A percentile compares a stretch with the other conserved stretches of the same genome.
Conservation (phyloP, 352 stramenopile species). For the Phytophthora uliginosa region DNA sequence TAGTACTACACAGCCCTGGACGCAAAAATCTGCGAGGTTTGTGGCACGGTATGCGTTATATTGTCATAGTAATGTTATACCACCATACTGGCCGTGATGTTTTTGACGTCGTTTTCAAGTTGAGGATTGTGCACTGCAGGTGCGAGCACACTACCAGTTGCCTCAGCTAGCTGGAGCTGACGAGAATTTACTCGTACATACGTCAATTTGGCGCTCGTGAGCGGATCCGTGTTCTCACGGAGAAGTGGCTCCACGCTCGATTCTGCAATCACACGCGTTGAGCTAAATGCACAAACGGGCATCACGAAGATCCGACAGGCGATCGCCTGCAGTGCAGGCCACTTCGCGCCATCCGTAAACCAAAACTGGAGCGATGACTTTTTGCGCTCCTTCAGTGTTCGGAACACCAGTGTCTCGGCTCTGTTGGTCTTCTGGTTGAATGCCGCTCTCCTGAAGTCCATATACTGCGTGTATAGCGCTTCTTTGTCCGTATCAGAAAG, state of each 20-base stretch:
- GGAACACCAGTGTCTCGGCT: slow-evolving; percentile 46
- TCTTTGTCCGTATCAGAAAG: slow-evolving; percentile 41
- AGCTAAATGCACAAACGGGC: slow-evolving; percentile 33
- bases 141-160: slow-evolving; percentile 14
- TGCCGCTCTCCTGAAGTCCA: slow-evolving; percentile 50
- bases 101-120: slow-evolving; percentile 13
- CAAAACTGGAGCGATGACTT: slow-evolving; percentile 65
- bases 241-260: slow-evolving; percentile 16
- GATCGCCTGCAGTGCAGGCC: slow-evolving; percentile 56
- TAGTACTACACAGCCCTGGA: neutral
- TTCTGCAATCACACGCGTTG: slow-evolving; percentile 9
- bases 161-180: slow-evolving; percentile 28
- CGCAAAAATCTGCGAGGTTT: neutral
- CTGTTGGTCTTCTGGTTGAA: slow-evolving; percentile 42
- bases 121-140: slow-evolving; percentile 11
- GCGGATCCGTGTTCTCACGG: slow-evolving; percentile 22
- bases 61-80: slow-evolving; percentile 18
- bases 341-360: slow-evolving; percentile 59
- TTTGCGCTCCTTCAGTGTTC: slow-evolving; percentile 59
- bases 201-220: slow-evolving; percentile 38
- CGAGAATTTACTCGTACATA: slow-evolving; percentile 45
- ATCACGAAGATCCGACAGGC: slow-evolving; percentile 53
- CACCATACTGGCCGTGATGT: slow-evolving; percentile 44
- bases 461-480: slow-evolving; percentile 56
- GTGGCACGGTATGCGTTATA: neutral